These are phyloP conservation scores for Microascus cirrosus DNA, from an alignment of 2,329 filamentous ascomycete genomes.

Conservation along the genomic window DNA sequence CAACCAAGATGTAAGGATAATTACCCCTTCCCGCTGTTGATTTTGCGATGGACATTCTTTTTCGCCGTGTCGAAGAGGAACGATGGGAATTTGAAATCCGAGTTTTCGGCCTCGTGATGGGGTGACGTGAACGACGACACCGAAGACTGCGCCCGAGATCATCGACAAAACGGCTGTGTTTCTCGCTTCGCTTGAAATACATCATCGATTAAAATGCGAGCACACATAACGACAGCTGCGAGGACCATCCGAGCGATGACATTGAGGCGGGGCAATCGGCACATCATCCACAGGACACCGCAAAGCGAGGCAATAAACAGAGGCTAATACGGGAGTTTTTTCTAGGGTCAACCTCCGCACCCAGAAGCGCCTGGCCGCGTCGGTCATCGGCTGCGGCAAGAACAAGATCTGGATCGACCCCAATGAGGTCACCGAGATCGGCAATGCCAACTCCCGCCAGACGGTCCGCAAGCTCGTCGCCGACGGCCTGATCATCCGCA, in stretches of 20 bases:
- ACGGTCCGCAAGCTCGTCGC: constrained; percentile 98
- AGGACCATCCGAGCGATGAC: background rate
- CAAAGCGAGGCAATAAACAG: background rate
- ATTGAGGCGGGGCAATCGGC: background rate
- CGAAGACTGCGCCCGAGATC: background rate
- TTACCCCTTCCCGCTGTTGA: background rate
- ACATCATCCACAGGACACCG: background rate
- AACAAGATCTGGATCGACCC: constrained; percentile 99
- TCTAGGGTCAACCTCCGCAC: constrained; percentile 96
- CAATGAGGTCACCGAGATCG: constrained; percentile 98
- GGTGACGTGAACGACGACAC: background rate
- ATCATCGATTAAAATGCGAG: background rate
- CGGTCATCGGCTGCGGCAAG: constrained; percentile 98
- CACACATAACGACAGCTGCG: background rate
- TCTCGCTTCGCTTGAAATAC: background rate
- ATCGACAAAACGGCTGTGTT: background rate
- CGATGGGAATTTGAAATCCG: background rate
- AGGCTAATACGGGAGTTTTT: constrained; percentile 8
- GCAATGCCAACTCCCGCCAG: constrained; percentile 99
- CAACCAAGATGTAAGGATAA: constrained; percentile 2
- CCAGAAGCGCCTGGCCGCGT: constrained; percentile 99
- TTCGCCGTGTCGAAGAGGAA: background rate
- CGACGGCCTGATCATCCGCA: constrained; percentile 99
- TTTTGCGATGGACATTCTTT: background rate
- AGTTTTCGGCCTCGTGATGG: background rate